phyloP scores from a whole-genome alignment of 768 basidiomycete genomes.

The Auricularia heimuer region DNA sequence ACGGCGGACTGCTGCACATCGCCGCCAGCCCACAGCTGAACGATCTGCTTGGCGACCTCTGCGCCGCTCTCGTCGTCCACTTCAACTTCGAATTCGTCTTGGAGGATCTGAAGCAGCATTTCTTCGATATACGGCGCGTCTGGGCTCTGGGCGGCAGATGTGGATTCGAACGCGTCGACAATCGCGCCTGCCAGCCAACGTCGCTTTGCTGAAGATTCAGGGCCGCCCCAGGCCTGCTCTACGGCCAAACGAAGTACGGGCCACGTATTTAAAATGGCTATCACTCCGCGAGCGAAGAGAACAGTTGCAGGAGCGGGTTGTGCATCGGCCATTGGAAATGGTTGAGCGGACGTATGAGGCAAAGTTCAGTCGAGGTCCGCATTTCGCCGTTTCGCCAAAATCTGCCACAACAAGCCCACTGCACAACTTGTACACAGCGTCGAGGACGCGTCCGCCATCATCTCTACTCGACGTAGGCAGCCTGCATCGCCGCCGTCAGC shows the following conservation, averaged over 20 bases:
- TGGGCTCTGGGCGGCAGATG: slow-evolving; percentile 21
- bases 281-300: slow-evolving; percentile 78
- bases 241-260: slow-evolving; percentile 79
- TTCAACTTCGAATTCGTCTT: slow-evolving; percentile 76
- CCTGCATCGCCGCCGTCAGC: too few relatives aligned
- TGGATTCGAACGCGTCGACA: slow-evolving; percentile 55
- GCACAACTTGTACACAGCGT: too few relatives aligned
- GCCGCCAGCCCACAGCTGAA: slow-evolving; percentile 46
- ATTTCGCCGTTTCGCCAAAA: too few relatives aligned
- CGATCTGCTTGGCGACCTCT: slow-evolving; percentile 60
- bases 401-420: too few relatives aligned
- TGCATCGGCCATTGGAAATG: background rate
- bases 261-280: slow-evolving; percentile 78
- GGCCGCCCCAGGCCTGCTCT: slow-evolving; percentile 79
- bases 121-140: slow-evolving; percentile 77
- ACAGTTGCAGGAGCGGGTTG: slow-evolving; percentile 39
- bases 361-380: too few relatives aligned
- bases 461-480: too few relatives aligned
- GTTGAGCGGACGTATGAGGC: too few relatives aligned
- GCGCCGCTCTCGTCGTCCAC: slow-evolving; percentile 82
- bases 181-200: slow-evolving; percentile 77
- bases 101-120: slow-evolving; percentile 70
- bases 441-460: too few relatives aligned
- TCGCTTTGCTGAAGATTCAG: slow-evolving; percentile 57
- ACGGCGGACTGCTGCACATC: slow-evolving; percentile 41